Base-by-base conservation (phyloP, 2,329 filamentous ascomycete species). In the Coleophoma eucalyptorum region DNA sequence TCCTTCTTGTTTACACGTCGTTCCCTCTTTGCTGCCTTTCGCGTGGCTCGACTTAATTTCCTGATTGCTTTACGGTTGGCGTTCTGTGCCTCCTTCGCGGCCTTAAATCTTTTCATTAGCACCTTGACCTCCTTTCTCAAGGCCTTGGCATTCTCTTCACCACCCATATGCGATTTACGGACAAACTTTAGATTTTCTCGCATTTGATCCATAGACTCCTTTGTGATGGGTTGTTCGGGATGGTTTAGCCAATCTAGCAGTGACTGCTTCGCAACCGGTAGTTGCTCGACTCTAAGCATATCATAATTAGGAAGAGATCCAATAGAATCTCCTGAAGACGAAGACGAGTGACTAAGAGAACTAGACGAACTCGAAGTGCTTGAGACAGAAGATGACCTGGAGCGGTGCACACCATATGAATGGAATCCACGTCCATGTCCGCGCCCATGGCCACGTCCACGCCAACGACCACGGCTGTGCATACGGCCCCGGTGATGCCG, bases 291-390 rank as follows among this genome's bases (percentile, higher is more conserved):
- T 12, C 62, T 64, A 2, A 83, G 67, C 40, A 77, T 72, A 50
- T 81, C 75, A 58, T 76, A 76, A 48, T 77, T 72, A 0, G 79
- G 77, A 1, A 84, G 74, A 2, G 78, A 81, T 34, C 74, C 78
- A 49, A 81, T 65, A 2, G 75, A 77, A 0, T 65, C 63, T 10
- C 54, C 51, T 0, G 68, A 71, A 26, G 49, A 50, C 3, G 55
- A 56, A 4, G 31, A 40, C 13, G 61, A 69, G 26, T 26, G 6
- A 26, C 26, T 26, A 10, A 64, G 65, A 0, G 67, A 71, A 0
- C 65, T 69, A 0, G 69, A 72, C 3, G 63, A n/a, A 64, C 67
- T 52, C 2, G 65, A 65, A 20, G 49, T 57, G 32, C 49, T 55
- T 20, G 56, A 56, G 5, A 26, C 26, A 6, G 26, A 26, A 19